phyloP scores from a whole-genome alignment of 768 basidiomycete species.

The Lyophyllum decastes region DNA sequence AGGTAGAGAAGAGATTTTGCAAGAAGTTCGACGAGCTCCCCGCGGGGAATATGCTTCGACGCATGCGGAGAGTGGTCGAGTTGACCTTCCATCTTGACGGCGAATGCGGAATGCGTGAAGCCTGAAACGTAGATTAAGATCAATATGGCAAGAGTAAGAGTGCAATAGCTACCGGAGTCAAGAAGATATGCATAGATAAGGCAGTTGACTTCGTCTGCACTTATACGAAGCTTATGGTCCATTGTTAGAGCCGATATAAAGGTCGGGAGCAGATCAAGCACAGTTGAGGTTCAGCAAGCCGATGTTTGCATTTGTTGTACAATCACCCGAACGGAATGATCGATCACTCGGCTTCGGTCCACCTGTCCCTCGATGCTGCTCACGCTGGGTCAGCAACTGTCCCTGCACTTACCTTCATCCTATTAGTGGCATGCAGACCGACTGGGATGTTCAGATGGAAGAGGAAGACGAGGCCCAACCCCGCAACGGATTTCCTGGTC shows the following conservation, averaged over 20 bases:
- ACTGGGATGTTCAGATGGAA: constrained; percentile 21
- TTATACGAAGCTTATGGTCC: constrained; percentile 53
- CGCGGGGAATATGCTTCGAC: constrained; percentile 75
- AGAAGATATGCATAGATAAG: constrained; percentile 83
- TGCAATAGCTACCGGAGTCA: constrained; percentile 62
- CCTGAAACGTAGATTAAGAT: constrained; percentile 43
- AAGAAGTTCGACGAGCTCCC: constrained; percentile 80
- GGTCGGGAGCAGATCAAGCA: not conserved
- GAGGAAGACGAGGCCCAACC: constrained; percentile 18
- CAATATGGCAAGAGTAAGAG: not conserved
- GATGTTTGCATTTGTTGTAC: constrained; percentile 12
- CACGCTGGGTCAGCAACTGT: constrained; percentile 7
- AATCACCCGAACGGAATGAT: constrained; percentile 7
- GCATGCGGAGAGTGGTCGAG: constrained; percentile 70
- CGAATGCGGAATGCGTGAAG: constrained; percentile 80
- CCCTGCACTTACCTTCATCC: not conserved
- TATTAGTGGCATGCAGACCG: constrained; percentile 20
- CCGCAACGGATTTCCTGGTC: not conserved
- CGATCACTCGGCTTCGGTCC: constrained; percentile 17
- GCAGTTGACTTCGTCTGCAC: constrained; percentile 84
- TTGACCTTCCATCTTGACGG: constrained; percentile 72
- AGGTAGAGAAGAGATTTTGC: constrained; percentile 78
- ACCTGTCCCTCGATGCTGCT: constrained; percentile 4
- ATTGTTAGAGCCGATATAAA: constrained; percentile 7
- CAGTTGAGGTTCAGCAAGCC: not conserved